Base-by-base conservation (phyloP, 306 rosid species). In the Pterocarpus santalinus region DNA sequence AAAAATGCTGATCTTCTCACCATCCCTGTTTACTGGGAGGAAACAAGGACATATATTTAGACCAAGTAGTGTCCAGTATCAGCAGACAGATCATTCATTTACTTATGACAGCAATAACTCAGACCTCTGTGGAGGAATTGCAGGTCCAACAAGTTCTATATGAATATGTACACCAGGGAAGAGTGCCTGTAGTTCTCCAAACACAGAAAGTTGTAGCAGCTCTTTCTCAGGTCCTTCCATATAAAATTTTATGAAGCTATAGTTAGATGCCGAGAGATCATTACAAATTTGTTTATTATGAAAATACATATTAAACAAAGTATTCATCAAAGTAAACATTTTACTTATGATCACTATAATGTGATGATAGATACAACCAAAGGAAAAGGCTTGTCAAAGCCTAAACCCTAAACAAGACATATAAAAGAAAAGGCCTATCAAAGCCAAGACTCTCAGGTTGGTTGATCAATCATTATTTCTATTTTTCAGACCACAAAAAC, bases 141-240 rank as follows among this genome's bases (percentile, higher is more conserved):
- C 82, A 74, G 99, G 99, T 76, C 99, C 99, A 82, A 95, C 82
- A 60, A 95, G 76, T 83, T 90, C 98, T 81, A 91, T 67, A 56
- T 84, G 94, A 72, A 93, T 77, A 49, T 61, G 63, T 58, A 87
- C 36, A 65, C 90, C 90, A 66, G 98, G 98, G 72, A 95, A 90
- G 84, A 95, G 92, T 1, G 90, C 93, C 81, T 15, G 90, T 80
- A 95, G 73, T 83, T 95, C 97, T 55, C 91, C 91, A 83, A 95
- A 93, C 75, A 87, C 88, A 35, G 87, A 80, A 53, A 93, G 98
- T 88, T 95, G 98, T 78, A 82, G 86, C 81, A 93, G 87, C 89
- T 93, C 99, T 81, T 90, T 93, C 85, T 91, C 99, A 39, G 99
- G 97, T 55, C 98, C 99, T 95, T 82, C 76, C 64, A 60, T 51